Conservation (phyloP, 2,329 filamentous ascomycete genomes). For the Elsinoe batatas region DNA sequence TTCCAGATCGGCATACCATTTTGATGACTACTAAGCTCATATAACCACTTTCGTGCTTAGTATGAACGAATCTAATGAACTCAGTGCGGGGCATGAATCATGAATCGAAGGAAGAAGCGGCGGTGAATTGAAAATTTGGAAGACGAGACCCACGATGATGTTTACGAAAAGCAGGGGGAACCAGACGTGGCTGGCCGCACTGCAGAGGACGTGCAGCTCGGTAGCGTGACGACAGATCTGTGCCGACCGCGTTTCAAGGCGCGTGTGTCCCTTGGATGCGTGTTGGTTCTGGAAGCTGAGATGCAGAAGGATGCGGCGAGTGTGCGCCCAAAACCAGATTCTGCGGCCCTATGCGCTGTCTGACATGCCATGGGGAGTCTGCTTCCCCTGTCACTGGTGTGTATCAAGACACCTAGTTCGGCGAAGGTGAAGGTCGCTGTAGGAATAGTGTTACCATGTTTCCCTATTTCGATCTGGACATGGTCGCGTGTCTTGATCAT, state of each 20-base stretch:
- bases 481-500: background rate
- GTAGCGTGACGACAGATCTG: conserved; percentile 7
- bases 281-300: background rate
- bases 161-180: background rate
- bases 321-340: background rate
- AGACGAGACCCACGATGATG: conserved; percentile 1
- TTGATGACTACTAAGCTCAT: background rate
- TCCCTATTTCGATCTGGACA: no score
- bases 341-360: background rate
- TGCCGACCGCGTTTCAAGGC: conserved; percentile 2
- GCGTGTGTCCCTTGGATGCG: background rate
- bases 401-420: no score
- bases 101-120: background rate
- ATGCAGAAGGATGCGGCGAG: background rate
- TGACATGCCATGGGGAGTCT: no score
- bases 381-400: no score
- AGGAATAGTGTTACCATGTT: no score
- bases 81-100: background rate
- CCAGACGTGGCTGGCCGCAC: background rate
- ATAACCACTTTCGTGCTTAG: background rate
- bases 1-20: conserved; percentile 1
- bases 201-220: background rate
- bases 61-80: background rate
- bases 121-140: background rate
- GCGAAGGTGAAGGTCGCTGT: no score